Evolutionary conservation across 2,329 filamentous ascomycete genomes (phyloP), one percentile per base, ranked within the genome.

Genomic region (Ceratocystis harringtonii): DNA sequence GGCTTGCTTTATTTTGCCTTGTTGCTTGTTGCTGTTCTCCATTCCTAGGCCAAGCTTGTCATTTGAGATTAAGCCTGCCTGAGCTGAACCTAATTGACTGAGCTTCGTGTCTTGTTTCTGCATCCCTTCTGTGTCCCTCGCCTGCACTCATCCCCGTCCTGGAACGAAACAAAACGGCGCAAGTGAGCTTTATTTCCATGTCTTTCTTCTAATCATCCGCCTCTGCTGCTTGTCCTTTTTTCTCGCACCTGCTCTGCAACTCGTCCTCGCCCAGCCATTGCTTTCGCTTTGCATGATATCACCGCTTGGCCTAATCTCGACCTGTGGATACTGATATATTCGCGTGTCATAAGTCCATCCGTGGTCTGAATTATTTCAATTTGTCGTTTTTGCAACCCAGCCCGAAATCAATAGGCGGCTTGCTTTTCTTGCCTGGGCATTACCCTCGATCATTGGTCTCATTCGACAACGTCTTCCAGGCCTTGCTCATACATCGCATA

Each of bases 151-250:
- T 44, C 50, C 22, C 32, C 50, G 41, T 45, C n/a, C 30, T 62
- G 41, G 41, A 62, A 17, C 60, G 44, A 17, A 62, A 44, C 22
- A 44, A 62, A 44, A 45, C 60, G 44, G 22, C n/a, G 22, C 19
- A 7, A 43, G 25, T 44, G 8, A 45, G 44, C 72, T 64, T 69
- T 64, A 67, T 68, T 64, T 57, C 68, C 67, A 67, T 68, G 65
- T 62, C 66, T 67, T 66, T 65, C 68, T 68, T 64, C 66, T 67
- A 62, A 67, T 68, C 67, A 65, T 69, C 66, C 63, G 62, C 43
- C 30, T 61, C 19, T 62, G 19, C 62, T 44, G 22, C 60, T 22
- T 62, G 12, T 66, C 44, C 44, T 48, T 52, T 62, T 63, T 52
- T 68, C 69, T 8, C 62, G 43, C 58, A 61, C 36, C 60, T 8